Evolutionary conservation across 2,329 filamentous ascomycete species (phyloP), one percentile per base, ranked within the genome.

Genomic region (Seiridium unicorne): DNA sequence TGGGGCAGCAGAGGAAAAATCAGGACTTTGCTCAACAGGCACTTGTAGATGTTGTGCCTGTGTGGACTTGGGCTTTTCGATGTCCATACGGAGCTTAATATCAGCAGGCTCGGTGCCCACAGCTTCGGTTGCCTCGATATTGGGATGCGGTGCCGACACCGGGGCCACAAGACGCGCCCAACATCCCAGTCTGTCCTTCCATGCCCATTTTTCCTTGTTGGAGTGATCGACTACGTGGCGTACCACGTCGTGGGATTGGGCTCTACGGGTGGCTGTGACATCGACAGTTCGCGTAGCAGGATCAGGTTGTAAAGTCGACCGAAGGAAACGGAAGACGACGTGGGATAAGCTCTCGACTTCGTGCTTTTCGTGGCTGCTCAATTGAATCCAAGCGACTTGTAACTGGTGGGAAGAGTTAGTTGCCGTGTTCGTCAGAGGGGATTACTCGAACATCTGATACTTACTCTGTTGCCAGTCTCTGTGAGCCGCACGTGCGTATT

Each of bases 321-420:
- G 67, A 3, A 85, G 66, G 3, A 84, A 73, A 36, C 83, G 79
- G 51, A 76, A 68, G 13, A 82, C 80, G 11, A 78, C 69, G 47
- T 84, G 80, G 40, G 72, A 72, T 1, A 72, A 66, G 57, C 77
- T 72, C 65, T 84, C 79, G 5, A 74, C 36, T 2, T 40, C 34
- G 11, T 61, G 40, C 10, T 59, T 55, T 34, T 65, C 62, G 7
- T 62, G 56, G 3, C 55, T 55, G 9, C 64, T 57, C 3, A 66
- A 9, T 36, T 73, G 68, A 8, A 83, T 69, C 81, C 81, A 84
- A 5, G 74, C 76, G 9, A 83, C 72, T 9, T 69, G 59, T 26
- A 77, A 61, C 69, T 72, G 59, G 48, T 53, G 7, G 42, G 51
- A 59, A 56, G 18, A 62, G 32, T 7, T 26, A 26, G 18, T 26